Evolutionary conservation across 116 monocot genomes (phyloP), one percentile per base, ranked within the genome.

Genomic region (Iris pallida): DNA sequence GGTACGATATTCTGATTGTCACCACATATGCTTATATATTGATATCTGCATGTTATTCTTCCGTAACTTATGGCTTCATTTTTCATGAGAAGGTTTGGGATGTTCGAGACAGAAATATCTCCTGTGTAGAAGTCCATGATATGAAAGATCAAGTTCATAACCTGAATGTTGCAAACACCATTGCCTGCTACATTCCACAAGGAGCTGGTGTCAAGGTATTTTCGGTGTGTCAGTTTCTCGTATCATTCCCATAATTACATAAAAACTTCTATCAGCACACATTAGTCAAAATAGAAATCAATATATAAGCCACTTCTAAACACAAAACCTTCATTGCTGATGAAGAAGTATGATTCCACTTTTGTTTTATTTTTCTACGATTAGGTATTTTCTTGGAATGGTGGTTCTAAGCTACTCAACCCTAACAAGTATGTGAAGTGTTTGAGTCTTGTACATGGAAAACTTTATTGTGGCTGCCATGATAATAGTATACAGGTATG

Each of bases 401-500:
- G 85, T 20, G 75, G 60, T 14, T 75, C 81, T 20, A 81, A 79
- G 73, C 42, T 73, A 41, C 60, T 86, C 9, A 86, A 78, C 68
- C 57, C 81, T 30, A 86, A 61, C 65, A 81, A 81, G 55, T 43
- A 74, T 60, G 76, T 86, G 13, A 81, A 53, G 53, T 75, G 69
- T 45, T 57, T 81, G 68, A 64, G 73, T 49, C 81, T 81, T 55
- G 72, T 70, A 7, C 81, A 81, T 56, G 81, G 86, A 20, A 86
- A 79, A 56, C 78, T 86, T 60, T 81, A 78, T 51, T 81, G 81
- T 63, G 86, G 86, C 3, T 86, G 86, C 71, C 65, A 61, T 42
- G 78, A 86, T 65, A 66, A 42, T 20, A 81, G 86, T 54, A 81
- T 86, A 30, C 85, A 86, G 84, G 84, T 80, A 48, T 66, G 67